phyloP scores from a whole-genome alignment of 768 basidiomycete species.

The Hypsizygus marmoreus region DNA sequence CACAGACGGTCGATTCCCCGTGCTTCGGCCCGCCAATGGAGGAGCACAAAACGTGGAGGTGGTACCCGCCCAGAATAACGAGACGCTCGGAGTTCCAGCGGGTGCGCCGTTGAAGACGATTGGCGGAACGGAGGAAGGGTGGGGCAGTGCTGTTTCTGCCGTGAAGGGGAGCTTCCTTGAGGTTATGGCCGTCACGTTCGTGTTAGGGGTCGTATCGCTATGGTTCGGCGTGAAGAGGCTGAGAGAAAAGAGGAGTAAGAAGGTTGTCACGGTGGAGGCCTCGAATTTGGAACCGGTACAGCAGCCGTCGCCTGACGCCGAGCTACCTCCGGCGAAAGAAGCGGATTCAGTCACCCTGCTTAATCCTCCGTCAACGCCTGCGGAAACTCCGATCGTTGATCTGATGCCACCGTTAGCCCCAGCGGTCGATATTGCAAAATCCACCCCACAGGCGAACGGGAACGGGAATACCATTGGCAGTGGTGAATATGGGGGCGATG shows the following conservation, averaged over 20 bases:
- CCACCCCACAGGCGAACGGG: slow-evolving; percentile 3
- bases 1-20: slow-evolving; percentile 26
- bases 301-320: slow-evolving; percentile 2
- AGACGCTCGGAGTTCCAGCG: background rate
- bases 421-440: background rate
- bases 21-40: slow-evolving; percentile 6
- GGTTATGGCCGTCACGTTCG: slow-evolving; percentile 22
- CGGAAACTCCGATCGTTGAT: slow-evolving; percentile 1
- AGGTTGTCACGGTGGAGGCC: slow-evolving; percentile 1
- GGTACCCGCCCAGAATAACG: slow-evolving; percentile 4
- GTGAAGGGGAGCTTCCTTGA: slow-evolving; percentile 22
- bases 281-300: too few species aligned
- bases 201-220: slow-evolving; percentile 29
- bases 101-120: background rate
- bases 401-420: background rate
- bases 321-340: background rate
- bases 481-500: slow-evolving; percentile 46
- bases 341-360: slow-evolving; percentile 7
- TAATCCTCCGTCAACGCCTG: slow-evolving; percentile 1
- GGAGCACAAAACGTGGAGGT: slow-evolving; percentile 11
- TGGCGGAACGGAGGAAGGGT: slow-evolving; percentile 7
- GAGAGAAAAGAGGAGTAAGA: slow-evolving; percentile 10
- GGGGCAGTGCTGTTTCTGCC: slow-evolving; percentile 7
- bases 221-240: slow-evolving; percentile 32
- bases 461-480: too few species aligned